Evolutionary conservation across 768 basidiomycete genomes (phyloP), one percentile per base, ranked within the genome.

Genomic region (Favolaschia claudopus): DNA sequence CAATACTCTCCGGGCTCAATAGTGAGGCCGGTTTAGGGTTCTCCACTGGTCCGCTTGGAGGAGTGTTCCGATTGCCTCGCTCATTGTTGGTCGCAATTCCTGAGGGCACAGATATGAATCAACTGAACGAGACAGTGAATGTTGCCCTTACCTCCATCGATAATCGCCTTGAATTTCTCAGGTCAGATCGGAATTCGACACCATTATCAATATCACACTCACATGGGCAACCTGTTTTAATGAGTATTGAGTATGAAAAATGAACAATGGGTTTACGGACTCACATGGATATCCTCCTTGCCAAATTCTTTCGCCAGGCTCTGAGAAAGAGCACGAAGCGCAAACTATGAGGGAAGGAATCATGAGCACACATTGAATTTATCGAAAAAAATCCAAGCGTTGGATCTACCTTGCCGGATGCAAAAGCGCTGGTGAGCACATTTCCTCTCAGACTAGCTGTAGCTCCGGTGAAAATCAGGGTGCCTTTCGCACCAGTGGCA

Each of bases 291-390:
- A 65, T 90, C 86, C 37, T 90, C 75, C 70, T 86, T 86, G 24
- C 85, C 85, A 67, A 90, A 91, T 67, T 92, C 89, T 71, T 91
- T 91, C 8, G 85, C 83, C 66, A 91, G 71, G 63, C 89, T 89
- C 74, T 92, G 90, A 0, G 84, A 82, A 42, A 92, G 74, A 0
- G 85, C 86, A 38, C 90, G 76, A 32, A 85, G 31, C 4, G 83
- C 89, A 48, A 82, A 84, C 68, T n/a, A n/a, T n/a, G n/a, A n/a
- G n/a, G n/a, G n/a, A n/a, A n/a, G n/a, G n/a, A n/a, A n/a, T n/a
- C n/a, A n/a, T n/a, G n/a, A n/a, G n/a, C n/a, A n/a, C n/a, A n/a
- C n/a, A n/a, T n/a, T n/a, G n/a, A n/a, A n/a, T n/a, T n/a, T n/a
- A n/a, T n/a, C n/a, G n/a, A n/a, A n/a, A n/a, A n/a, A n/a, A n/a